A percentile compares a stretch with the other conserved stretches of the same genome.
These are phyloP conservation scores for Chloromonas sp. DNA, from an alignment of 163 green algal species.

Conservation along the genomic window DNA sequence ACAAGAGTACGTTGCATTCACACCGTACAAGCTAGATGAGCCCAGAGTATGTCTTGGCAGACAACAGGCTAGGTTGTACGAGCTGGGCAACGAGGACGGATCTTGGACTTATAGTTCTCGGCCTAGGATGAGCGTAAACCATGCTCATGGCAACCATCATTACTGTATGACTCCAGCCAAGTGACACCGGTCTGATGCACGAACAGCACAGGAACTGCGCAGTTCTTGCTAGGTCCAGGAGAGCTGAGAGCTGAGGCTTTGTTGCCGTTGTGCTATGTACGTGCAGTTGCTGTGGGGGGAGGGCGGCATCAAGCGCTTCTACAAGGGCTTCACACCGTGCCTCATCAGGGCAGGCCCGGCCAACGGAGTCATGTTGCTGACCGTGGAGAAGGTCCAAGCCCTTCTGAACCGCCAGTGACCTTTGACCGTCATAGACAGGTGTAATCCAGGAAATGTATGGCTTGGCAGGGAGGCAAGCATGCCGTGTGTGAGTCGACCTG, in stretches of 20 bases:
- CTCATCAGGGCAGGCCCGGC: conserved; percentile 79
- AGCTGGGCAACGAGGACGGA: no score
- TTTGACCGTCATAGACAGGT: background rate
- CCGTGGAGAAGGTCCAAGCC: conserved; percentile 76
- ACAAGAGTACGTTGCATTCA: no score
- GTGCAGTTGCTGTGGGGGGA: conserved; percentile 65
- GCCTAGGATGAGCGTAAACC: no score
- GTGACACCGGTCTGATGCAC: background rate
- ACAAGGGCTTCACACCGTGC: conserved; percentile 85
- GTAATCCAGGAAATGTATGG: no score
- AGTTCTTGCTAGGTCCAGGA: no score
- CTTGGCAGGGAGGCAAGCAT: background rate
- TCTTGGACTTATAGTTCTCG: no score
- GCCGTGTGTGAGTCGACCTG: background rate
- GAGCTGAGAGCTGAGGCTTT: no score
- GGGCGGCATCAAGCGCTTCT: conserved; percentile 80
- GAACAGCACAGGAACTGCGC: background rate
- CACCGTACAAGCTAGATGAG: no score
- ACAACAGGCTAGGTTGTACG: no score
- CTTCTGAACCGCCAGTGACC: conserved; percentile 35
- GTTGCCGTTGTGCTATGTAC: background rate
- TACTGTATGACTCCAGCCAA: background rate
- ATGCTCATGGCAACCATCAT: no score
- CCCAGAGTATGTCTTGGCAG: no score
- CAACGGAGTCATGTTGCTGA: conserved; percentile 89